Conservation (phyloP, 805 yeast species). For the Cyberlindnera galapagoensis region DNA sequence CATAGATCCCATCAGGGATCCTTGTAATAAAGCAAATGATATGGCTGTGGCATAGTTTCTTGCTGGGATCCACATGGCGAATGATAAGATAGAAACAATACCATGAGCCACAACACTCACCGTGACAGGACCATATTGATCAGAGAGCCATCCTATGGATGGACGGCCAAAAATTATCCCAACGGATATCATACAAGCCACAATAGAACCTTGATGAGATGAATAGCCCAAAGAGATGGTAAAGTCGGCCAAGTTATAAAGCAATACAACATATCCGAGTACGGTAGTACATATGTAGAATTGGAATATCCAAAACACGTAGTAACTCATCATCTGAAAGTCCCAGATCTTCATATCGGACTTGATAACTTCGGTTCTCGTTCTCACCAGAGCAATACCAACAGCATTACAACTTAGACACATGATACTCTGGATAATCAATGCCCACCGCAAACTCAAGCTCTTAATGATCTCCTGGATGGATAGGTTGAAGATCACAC, state of each 20-base stretch:
- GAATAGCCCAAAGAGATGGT: slow-evolving; percentile 55
- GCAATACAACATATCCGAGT: slow-evolving; percentile 54
- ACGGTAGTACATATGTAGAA: slow-evolving; percentile 41
- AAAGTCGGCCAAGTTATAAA: slow-evolving; percentile 54
- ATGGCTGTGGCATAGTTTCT: slow-evolving; percentile 50
- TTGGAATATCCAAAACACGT: slow-evolving; percentile 37
- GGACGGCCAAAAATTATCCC: slow-evolving; percentile 57
- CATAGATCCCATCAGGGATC: slow-evolving; percentile 54
- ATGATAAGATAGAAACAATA: slow-evolving; percentile 34
- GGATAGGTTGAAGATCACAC: slow-evolving; percentile 34
- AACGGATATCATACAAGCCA: slow-evolving; percentile 52
- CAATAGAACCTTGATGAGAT: slow-evolving; percentile 47
- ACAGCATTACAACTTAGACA: slow-evolving; percentile 29
- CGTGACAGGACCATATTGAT: slow-evolving; percentile 45
- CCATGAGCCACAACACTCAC: slow-evolving; percentile 33
- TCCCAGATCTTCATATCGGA: slow-evolving; percentile 38
- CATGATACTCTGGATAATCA: slow-evolving; percentile 31
- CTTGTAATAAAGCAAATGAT: slow-evolving; percentile 44
- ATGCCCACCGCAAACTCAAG: slow-evolving; percentile 28
- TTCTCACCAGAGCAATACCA: slow-evolving; percentile 30
- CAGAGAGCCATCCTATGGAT: slow-evolving; percentile 42
- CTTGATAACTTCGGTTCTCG: slow-evolving; percentile 31
- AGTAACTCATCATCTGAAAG: slow-evolving; percentile 27
- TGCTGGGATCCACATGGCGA: slow-evolving; percentile 54
- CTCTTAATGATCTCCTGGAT: slow-evolving; percentile 29